phyloP scores from a whole-genome alignment of 140 eudicot species.

The Stevia rebaudiana region DNA sequence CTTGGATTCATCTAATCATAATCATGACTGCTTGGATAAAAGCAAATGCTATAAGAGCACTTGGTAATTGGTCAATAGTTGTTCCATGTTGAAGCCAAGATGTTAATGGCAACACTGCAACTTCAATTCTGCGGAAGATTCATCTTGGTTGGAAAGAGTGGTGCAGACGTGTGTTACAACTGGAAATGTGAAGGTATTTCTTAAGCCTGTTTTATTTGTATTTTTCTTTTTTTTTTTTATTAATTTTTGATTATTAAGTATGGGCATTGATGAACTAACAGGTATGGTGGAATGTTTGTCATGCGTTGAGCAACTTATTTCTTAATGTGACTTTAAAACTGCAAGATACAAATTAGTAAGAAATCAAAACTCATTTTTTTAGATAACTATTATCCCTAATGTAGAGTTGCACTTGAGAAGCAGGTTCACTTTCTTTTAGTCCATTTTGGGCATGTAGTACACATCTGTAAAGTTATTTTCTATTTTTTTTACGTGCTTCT shows the following conservation, averaged over 20 bases:
- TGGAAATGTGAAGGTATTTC: conserved; percentile 89
- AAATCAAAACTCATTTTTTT: not conserved
- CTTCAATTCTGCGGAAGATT: conserved; percentile 29
- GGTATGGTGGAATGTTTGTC: conserved; percentile 99
- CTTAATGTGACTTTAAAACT: conserved; percentile 60
- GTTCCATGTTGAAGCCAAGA: conserved; percentile 49
- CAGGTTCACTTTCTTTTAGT: conserved; percentile 45
- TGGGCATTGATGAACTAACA: conserved; percentile 39
- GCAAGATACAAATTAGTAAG: conserved; percentile 77
- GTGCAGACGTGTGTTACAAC: conserved; percentile 90
- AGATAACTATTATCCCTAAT: conserved; percentile 28
- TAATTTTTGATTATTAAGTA: not conserved
- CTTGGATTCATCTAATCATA: not conserved
- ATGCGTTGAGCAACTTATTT: conserved; percentile 89
- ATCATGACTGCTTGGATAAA: conserved; percentile 45
- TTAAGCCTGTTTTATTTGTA: not conserved
- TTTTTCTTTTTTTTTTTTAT: conserved; percentile 1
- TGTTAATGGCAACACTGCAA: conserved; percentile 1
- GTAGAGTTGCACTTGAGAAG: conserved; percentile 74
- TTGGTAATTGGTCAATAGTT: conserved; percentile 77
- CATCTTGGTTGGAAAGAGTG: conserved; percentile 58
- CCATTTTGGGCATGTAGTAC: too few relatives aligned
- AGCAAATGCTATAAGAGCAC: conserved; percentile 96
- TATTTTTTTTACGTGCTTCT: too few relatives aligned
- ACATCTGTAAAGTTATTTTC: too few relatives aligned